These are phyloP conservation scores for Lepiota venenata DNA, from an alignment of 768 basidiomycete species.

Conservation along the genomic window DNA sequence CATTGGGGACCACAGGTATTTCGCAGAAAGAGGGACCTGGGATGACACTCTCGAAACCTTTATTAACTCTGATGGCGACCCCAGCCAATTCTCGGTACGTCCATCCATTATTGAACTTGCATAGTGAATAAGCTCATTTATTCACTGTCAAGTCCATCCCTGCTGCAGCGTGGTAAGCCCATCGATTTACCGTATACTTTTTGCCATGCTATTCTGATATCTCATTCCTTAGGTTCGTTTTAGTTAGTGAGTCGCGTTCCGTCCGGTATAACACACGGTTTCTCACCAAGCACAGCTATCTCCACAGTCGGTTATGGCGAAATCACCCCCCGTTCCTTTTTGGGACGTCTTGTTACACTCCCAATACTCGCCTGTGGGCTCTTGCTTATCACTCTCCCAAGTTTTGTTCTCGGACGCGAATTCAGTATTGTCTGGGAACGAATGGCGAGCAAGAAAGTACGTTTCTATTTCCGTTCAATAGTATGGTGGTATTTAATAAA, in stretches of 20 bases:
- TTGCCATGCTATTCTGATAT: not conserved
- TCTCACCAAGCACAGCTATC: slow-evolving; percentile 52
- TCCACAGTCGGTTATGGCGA: slow-evolving; percentile 92
- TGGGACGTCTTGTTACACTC: slow-evolving; percentile 84
- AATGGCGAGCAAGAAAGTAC: slow-evolving; percentile 54
- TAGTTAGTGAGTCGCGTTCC: slow-evolving; percentile 61
- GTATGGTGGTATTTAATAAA: not conserved
- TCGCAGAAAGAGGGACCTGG: slow-evolving; percentile 90
- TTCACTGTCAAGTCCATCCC: slow-evolving; percentile 30
- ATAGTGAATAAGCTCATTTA: not conserved
- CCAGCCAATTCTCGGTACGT: slow-evolving; percentile 71
- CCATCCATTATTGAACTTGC: slow-evolving; percentile 31
- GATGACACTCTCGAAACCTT: slow-evolving; percentile 77
- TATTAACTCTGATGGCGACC: slow-evolving; percentile 82
- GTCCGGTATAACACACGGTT: not conserved
- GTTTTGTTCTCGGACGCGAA: slow-evolving; percentile 88
- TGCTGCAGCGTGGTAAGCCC: slow-evolving; percentile 51
- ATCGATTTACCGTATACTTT: not conserved
- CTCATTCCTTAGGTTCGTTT: slow-evolving; percentile 54
- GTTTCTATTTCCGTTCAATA: slow-evolving; percentile 10
- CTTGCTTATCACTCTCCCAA: slow-evolving; percentile 85
- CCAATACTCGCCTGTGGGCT: slow-evolving; percentile 87
- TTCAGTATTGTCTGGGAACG: slow-evolving; percentile 89
- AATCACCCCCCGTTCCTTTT: slow-evolving; percentile 81
- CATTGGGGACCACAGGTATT: slow-evolving; percentile 51